A percentile compares a stretch with the other conserved stretches of the same genome.
Conservation (phyloP, 139 green algal species). For the Coccomyxa sp. region DNA sequence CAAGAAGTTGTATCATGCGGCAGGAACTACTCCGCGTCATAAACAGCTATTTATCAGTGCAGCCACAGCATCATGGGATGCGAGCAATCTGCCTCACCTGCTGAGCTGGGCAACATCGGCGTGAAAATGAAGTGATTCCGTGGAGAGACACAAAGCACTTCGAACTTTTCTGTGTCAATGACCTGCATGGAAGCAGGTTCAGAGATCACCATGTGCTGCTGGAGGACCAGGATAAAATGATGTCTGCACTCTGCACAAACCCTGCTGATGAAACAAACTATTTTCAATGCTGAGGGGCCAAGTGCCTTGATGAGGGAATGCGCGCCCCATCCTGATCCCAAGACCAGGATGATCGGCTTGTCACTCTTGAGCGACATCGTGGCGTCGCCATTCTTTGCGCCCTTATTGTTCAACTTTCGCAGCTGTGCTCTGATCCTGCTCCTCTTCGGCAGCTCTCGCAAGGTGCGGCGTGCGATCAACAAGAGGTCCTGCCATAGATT, state of each 20-base stretch:
- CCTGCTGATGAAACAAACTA: not conserved
- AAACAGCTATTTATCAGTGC: too few relatives aligned
- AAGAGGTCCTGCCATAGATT: not conserved
- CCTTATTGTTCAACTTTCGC: not conserved
- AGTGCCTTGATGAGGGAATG: slow-evolving; percentile 24
- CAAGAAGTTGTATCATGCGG: too few relatives aligned
- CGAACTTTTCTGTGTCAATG: slow-evolving; percentile 60
- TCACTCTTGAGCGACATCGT: not conserved
- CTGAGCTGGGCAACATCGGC: slow-evolving; percentile 67
- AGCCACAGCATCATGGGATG: too few relatives aligned
- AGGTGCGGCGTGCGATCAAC: not conserved
- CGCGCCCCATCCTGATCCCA: slow-evolving; percentile 53
- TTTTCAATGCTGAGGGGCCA: not conserved
- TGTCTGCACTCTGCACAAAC: not conserved
- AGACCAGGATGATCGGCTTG: slow-evolving; percentile 40
- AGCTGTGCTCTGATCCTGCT: not conserved
- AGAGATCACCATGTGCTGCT: not conserved
- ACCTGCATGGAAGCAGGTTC: slow-evolving; percentile 27
- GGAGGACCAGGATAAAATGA: not conserved
- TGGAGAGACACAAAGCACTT: slow-evolving; percentile 58
- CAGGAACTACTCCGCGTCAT: too few relatives aligned
- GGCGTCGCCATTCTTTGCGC: not conserved
- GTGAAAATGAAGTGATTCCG: slow-evolving; percentile 79
- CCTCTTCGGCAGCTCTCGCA: not conserved
- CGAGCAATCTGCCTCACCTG: too few relatives aligned